Evolutionary conservation across 345 rosid species (phyloP), one percentile per base, ranked within the genome.

Genomic region (Acer saccharum): DNA sequence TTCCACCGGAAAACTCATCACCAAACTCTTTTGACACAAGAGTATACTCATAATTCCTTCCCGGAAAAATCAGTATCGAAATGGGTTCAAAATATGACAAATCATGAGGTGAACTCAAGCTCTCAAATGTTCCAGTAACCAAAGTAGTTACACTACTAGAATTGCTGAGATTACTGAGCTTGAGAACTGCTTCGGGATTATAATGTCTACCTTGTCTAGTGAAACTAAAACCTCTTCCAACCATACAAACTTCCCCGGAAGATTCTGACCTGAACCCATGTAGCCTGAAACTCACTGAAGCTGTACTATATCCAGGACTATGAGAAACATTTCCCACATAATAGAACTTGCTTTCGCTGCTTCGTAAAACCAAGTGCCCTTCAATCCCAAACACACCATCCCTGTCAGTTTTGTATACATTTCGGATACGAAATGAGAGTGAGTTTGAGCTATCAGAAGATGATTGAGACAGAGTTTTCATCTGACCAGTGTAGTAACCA

Each of bases 231-330:
- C 86, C 78, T 44, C 77, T 61, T 80, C 85, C 90, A 70, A 88
- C 87, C 89, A 81, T 81, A 80, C 93, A 90, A 79, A 90, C 86
- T 69, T 82, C 76, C 72, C 84, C 87, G 0, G 81, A 75, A 41
- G 77, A 76, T 76, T 74, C 75, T 9, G 91, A 87, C 89, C 88
- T 85, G 77, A 85, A 84, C 48, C 93, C 93, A 2, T 67, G 81
- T 0, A 88, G 77, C 75, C 79, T 67, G 79, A 88, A 83, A 14
- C 5, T 35, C 3, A 83, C 1, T 14, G 63, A 67, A 68, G 70
- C 58, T 44, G 76, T 4, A 35, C 3, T 10, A 10, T 46, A 2
- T 12, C 6, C 50, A 20, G 61, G 20, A 8, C 54, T 3, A 21
- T 43, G 16, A 44, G 68, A 6, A 43, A n/a, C n/a, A 8, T 29